Conservation (phyloP, 2,329 filamentous ascomycete genomes). For the Phialocephala sp. region DNA sequence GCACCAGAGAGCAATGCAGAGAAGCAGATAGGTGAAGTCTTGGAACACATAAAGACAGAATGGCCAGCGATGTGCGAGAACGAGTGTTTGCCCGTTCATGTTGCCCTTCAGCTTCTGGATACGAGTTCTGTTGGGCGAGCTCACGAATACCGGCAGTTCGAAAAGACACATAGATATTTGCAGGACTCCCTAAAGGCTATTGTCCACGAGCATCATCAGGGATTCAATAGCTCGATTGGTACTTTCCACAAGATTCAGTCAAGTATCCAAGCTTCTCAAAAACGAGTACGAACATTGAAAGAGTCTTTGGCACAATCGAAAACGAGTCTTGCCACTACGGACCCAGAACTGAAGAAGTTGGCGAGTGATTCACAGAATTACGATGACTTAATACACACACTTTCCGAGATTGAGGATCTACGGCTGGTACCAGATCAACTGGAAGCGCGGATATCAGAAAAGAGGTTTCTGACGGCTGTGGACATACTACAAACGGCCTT, state of each 20-base stretch:
- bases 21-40: constrained; percentile 52
- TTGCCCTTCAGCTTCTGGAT: constrained; percentile 94
- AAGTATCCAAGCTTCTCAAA: constrained; percentile 88
- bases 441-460: constrained; percentile 94
- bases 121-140: constrained; percentile 91
- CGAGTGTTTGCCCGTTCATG: constrained; percentile 89
- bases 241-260: constrained; percentile 98
- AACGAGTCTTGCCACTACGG: constrained; percentile 79
- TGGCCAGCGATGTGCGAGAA: constrained; percentile 92
- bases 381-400: constrained; percentile 83
- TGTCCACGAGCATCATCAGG: constrained; percentile 98
- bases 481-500: constrained; percentile 89
- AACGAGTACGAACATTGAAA: constrained; percentile 80
- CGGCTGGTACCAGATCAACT: constrained; percentile 89
- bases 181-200: constrained; percentile 92
- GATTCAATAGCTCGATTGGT: constrained; percentile 98
- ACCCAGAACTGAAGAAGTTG: constrained; percentile 89
- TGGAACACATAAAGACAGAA: constrained; percentile 83
- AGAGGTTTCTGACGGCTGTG: constrained; percentile 90
- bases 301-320: constrained; percentile 84
- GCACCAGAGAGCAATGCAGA: constrained; percentile 40
- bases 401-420: constrained; percentile 86
- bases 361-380: constrained; percentile 89
- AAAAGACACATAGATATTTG: constrained; percentile 83
- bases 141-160: constrained; percentile 84